Evolutionary conservation across 202 grass and related monocot species (phyloP), one percentile per base, ranked within the genome.

Genomic region (Dendrocalamus latiflorus): DNA sequence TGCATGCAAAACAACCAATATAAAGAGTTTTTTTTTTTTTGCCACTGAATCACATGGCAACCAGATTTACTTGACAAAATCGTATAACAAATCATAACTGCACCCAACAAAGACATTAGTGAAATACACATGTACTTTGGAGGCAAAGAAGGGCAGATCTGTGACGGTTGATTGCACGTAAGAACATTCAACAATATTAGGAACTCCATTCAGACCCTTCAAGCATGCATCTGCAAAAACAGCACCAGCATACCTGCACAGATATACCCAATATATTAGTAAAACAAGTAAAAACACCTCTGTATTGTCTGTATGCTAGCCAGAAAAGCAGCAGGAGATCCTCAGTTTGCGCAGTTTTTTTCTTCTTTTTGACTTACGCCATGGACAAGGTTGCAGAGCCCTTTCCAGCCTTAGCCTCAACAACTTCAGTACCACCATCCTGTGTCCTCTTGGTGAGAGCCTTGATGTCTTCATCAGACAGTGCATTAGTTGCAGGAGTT

Each of bases 181-280:
- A 70, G 95, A 90, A 68, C 92, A 98, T 76, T 98, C 92, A 49
- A 98, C 89, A 85, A 98, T 38, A n/a, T 95, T 85, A 4, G 92
- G 90, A 76, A 88, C 89, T 21, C 92, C 95, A 62, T 95, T 98
- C 26, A 94, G 85, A 84, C 95, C 95, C 83, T 91, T 98, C 79
- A 98, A 91, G 74, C 95, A 98, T 74, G 95, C 92, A 95, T 98
- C 91, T 57, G 92, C 92, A 85, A 98, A 98, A 74, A 98, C 86
- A 42, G 95, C 92, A 80, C 92, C 95, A 85, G 95, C 95, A 90
- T 98, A 98, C 53, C 95, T 98, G 89, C 25, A 89, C 18, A 59
- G 15, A 44, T 70, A 66, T 10, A 66, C 42, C 8, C 65, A 87
- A 68, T 26, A 1, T 84, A 62, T 65, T 10, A 61, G 68, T 26